phyloP scores from a whole-genome alignment of 495 filamentous ascomycete genomes.

The Aspergillus haitiensis region DNA sequence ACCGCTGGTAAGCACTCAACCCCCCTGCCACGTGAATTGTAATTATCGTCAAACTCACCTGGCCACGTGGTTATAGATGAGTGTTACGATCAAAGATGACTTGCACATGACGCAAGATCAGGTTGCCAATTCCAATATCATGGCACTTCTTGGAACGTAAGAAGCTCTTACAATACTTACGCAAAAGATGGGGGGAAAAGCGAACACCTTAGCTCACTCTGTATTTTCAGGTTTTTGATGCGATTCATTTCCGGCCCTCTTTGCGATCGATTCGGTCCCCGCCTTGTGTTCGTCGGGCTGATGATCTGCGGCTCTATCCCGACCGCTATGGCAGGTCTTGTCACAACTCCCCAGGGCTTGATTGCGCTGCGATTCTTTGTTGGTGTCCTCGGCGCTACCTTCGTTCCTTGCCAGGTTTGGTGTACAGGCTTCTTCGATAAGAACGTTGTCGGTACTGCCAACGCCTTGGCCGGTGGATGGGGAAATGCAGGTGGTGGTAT shows the following conservation, averaged over 20 bases:
- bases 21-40: no score
- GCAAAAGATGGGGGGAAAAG: no score
- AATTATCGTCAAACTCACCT: neutral
- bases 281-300: constrained; percentile 75
- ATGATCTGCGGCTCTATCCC: constrained; percentile 78
- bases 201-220: no score
- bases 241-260: constrained; percentile 79
- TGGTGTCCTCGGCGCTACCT: constrained; percentile 85
- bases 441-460: constrained; percentile 89
- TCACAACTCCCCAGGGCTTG: constrained; percentile 67
- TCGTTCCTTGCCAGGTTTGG: constrained; percentile 97
- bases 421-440: constrained; percentile 95
- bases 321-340: constrained; percentile 77
- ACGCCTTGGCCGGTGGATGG: constrained; percentile 80
- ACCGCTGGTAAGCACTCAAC: constrained; percentile 63
- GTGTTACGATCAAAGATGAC: constrained; percentile 75
- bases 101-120: constrained; percentile 67
- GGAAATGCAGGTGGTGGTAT: constrained; percentile 93
- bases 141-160: constrained; percentile 83
- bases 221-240: constrained; percentile 61
- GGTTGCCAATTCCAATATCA: constrained; percentile 88
- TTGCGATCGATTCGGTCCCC: constrained; percentile 83
- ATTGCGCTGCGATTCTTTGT: constrained; percentile 86
- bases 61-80: constrained; percentile 49
- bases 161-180: constrained; percentile 17